A percentile compares a stretch with the other conserved stretches of the same genome.
Conservation (phyloP, 148 eudicot species). For the Spergularia marina region DNA sequence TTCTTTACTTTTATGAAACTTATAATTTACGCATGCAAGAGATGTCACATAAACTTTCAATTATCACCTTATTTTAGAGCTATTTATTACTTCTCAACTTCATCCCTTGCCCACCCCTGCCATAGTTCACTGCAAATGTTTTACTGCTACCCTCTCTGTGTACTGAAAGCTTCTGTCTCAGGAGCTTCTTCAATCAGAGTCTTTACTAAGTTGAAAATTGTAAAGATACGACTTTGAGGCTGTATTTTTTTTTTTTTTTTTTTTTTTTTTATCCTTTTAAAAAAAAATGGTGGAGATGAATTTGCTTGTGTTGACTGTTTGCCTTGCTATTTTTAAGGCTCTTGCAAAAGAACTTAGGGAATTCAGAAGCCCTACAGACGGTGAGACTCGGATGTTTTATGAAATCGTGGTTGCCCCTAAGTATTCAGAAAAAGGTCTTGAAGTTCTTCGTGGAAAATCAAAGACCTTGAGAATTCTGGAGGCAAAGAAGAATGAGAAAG, state of each 20-base stretch:
- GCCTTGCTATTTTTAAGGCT: conserved; percentile 36
- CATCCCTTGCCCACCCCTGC: not conserved
- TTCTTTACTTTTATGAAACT: not conserved
- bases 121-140: too few relatives aligned
- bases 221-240: not conserved
- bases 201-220: not conserved
- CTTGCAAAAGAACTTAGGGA: conserved; percentile 93
- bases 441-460: conserved; percentile 92
- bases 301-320: conserved; percentile 11
- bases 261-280: too few relatives aligned
- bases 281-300: not conserved
- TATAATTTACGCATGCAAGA: not conserved
- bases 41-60: not conserved
- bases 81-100: not conserved
- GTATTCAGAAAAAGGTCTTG: conserved; percentile 79
- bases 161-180: too few relatives aligned
- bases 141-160: too few relatives aligned
- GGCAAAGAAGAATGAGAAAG: conserved; percentile 71
- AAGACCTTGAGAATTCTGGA: conserved; percentile 94
- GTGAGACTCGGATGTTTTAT: conserved; percentile 95
- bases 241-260: not conserved
- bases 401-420: conserved; percentile 96
- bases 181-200: not conserved
- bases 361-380: conserved; percentile 95
- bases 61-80: not conserved